Evolutionary conservation across 495 filamentous ascomycete species (phyloP).

Genomic region (Endocarpon pusillum): DNA sequence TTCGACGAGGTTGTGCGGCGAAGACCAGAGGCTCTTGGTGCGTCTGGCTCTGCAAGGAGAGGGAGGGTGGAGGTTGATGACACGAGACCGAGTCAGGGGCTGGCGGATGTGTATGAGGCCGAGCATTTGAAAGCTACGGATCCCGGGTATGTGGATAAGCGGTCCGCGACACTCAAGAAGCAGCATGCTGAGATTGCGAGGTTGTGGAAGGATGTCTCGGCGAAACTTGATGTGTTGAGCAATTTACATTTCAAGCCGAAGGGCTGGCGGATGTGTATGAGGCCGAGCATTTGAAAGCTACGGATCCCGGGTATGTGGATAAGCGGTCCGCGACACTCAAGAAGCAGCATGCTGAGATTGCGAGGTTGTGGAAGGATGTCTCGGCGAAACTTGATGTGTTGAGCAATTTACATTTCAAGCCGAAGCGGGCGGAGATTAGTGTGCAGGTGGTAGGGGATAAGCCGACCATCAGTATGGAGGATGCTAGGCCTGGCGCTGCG

Average conservation of each 20-base stretch:
- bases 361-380: conserved; percentile 66
- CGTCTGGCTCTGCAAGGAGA: conserved; percentile 35
- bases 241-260: conserved; percentile 92
- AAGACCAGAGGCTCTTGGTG: conserved; percentile 50
- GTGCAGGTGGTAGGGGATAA: conserved; percentile 81
- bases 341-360: conserved; percentile 74
- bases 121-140: conserved; percentile 69
- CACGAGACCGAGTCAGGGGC: conserved; percentile 64
- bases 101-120: conserved; percentile 88
- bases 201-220: conserved; percentile 68
- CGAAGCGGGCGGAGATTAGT: conserved; percentile 57
- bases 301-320: conserved; percentile 66
- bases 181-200: conserved; percentile 73
- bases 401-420: conserved; percentile 89
- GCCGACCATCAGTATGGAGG: conserved; percentile 82
- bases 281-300: conserved; percentile 64
- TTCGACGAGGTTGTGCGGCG: conserved; percentile 86
- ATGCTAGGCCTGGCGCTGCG: conserved; percentile 71
- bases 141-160: conserved; percentile 59
- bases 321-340: conserved; percentile 62
- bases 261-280: conserved; percentile 88
- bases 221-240: conserved; percentile 70
- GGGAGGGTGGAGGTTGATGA: conserved; percentile 70
- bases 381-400: conserved; percentile 69
- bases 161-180: conserved; percentile 62